Conservation (phyloP, 2,329 filamentous ascomycete species). For the Ophiostoma tasmaniense region DNA sequence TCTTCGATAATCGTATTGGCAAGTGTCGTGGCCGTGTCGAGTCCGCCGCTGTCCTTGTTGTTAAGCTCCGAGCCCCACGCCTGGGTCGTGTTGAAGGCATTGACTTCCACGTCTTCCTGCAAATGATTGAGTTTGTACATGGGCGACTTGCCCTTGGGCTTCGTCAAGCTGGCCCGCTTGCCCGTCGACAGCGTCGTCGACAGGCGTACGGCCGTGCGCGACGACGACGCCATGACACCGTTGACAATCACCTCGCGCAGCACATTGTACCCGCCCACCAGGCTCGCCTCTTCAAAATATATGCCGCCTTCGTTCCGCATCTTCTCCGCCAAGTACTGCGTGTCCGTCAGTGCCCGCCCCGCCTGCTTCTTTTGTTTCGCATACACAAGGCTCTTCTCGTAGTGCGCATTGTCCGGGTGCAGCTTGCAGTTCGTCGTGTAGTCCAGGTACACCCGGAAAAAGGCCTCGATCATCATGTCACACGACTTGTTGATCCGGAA, state of each 20-base stretch:
- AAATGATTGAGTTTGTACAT: slow-evolving; percentile 2
- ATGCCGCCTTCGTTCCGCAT: slow-evolving; percentile 17
- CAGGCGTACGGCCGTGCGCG: slow-evolving; percentile 26
- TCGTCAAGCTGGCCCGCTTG: not conserved
- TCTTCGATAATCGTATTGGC: slow-evolving; percentile 10
- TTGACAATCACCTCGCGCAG: slow-evolving; percentile 26
- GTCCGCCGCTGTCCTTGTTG: not conserved
- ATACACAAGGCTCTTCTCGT: not conserved
- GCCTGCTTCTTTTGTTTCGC: not conserved
- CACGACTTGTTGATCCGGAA: slow-evolving; percentile 26
- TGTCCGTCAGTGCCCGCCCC: not conserved
- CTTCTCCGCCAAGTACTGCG: slow-evolving; percentile 3
- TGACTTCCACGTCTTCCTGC: slow-evolving; percentile 10
- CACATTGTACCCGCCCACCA: slow-evolving; percentile 23
- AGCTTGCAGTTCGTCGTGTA: slow-evolving; percentile 22
- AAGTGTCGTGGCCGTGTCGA: not conserved
- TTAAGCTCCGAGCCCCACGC: not conserved
- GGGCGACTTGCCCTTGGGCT: slow-evolving; percentile 2
- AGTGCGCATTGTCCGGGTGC: slow-evolving; percentile 22
- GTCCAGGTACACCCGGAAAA: slow-evolving; percentile 23
- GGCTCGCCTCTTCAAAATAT: slow-evolving; percentile 25
- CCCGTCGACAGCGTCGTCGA: slow-evolving; percentile 6
- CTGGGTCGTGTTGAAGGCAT: slow-evolving; percentile 19
- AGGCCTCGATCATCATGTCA: slow-evolving; percentile 26
- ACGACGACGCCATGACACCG: slow-evolving; percentile 26